Evolutionary conservation across 257 asterid genomes (phyloP), one percentile per base, ranked within the genome.

Genomic region (Fraxinus cuspidata): DNA sequence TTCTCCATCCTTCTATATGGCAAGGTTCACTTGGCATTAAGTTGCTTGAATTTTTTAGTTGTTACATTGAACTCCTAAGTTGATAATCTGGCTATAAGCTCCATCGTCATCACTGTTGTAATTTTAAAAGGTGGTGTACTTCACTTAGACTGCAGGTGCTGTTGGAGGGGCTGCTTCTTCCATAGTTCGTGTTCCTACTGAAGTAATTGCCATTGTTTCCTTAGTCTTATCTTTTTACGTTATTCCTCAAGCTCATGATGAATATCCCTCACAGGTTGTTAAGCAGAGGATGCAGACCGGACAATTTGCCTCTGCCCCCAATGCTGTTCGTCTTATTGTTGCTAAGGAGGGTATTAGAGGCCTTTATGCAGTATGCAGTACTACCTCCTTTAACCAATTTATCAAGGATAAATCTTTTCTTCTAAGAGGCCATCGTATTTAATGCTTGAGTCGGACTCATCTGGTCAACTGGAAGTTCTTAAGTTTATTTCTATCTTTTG

Each of bases 91-190:
- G n/a, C 63, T 15, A 51, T 51, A 51, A 51, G 25, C 63, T 51
- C 25, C 63, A 4, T 35, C 37, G n/a, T 28, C 15, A 31, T 71
- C 19, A 23, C 13, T 3, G 6, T 40, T 60, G 19, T 51, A 16
- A 60, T 51, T 67, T 60, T 73, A n/a, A 64, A 58, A 73, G 71
- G 40, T 78, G 72, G 81, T 79, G 74, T 25, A 74, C 40, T 79
- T 65, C 27, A 70, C 78, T 37, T 85, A 90, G 96, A 84, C 89
- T 83, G 96, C 94, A 89, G 96, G 96, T 77, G 90, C 89, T 74
- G 47, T 87, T 70, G 92, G 92, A 7, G 96, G 96, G 77, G 92
- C 91, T 74, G 92, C 90, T 81, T 83, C 96, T 75, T 90, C 96
- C 71, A 72, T 89, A 40, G 83, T 89, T 80, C 89, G 96, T 69